These are phyloP conservation scores for Cladorrhinum sp. DNA, from an alignment of 2,329 filamentous ascomycete species.

Conservation along the genomic window DNA sequence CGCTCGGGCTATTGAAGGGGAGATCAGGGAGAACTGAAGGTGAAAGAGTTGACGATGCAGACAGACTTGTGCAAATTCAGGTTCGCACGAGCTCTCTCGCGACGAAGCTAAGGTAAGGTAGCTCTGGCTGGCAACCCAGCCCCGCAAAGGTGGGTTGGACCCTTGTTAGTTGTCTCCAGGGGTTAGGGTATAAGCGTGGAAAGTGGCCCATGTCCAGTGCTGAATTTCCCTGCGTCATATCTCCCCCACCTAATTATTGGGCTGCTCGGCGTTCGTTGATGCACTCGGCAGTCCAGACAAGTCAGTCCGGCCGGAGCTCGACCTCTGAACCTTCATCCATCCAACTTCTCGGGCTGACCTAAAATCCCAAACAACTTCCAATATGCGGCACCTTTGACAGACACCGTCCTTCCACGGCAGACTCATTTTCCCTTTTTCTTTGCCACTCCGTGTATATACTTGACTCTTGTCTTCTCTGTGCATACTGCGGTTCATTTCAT, in stretches of 20 bases:
- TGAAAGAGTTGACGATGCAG: too few species aligned
- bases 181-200: not conserved
- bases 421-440: not conserved
- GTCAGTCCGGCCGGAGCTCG: not conserved
- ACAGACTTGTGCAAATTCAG: too few species aligned
- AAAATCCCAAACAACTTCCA: not conserved
- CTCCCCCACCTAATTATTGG: not conserved
- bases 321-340: not conserved
- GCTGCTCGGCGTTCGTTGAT: not conserved
- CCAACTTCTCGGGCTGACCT: not conserved
- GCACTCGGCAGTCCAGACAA: not conserved
- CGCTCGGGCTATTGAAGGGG: too few species aligned
- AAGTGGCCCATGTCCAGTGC: not conserved
- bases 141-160: not conserved
- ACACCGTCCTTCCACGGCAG: not conserved
- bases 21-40: too few species aligned
- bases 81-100: not conserved
- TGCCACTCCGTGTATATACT: not conserved
- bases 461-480: not conserved
- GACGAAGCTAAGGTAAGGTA: too few species aligned
- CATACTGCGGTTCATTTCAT: not conserved
- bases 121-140: not conserved
- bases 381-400: not conserved
- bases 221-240: not conserved
- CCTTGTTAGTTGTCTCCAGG: not conserved